Evolutionary conservation across 768 basidiomycete genomes (phyloP).

Genomic region (Psilocybe cubensis): DNA sequence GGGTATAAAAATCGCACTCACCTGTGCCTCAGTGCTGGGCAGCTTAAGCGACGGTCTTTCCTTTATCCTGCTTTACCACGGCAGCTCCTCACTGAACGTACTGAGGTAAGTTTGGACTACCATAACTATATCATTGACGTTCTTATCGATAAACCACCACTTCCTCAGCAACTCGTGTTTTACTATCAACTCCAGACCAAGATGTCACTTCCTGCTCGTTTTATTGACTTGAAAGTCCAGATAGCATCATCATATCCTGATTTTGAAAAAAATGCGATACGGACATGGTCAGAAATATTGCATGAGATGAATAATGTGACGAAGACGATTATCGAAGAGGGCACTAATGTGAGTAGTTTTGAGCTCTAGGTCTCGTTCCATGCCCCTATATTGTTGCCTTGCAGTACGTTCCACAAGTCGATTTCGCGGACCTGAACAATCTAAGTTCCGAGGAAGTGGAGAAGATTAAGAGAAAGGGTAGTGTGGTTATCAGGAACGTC

Average conservation of each 20-base stretch:
- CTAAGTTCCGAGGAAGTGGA: conserved; percentile 49
- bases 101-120: neutral
- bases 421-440: conserved; percentile 54
- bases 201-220: conserved; percentile 47
- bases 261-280: conserved; percentile 50
- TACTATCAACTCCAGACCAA: neutral
- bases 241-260: conserved; percentile 56
- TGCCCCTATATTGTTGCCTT: no score
- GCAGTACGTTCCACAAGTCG: conserved; percentile 68
- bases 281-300: conserved; percentile 63
- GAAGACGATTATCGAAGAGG: conserved; percentile 46
- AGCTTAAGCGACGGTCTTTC: neutral
- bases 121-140: neutral
- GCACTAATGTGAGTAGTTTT: conserved; percentile 47
- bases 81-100: neutral
- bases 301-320: conserved; percentile 50
- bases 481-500: conserved; percentile 63
- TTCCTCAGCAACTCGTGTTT: neutral
- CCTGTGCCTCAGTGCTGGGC: neutral
- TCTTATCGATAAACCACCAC: neutral
- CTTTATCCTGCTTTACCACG: neutral
- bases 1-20: neutral
- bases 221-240: conserved; percentile 58
- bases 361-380: no score
- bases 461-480: conserved; percentile 56